Conservation (phyloP, 2,329 filamentous ascomycete genomes). For the Aureobasidium sp. region DNA sequence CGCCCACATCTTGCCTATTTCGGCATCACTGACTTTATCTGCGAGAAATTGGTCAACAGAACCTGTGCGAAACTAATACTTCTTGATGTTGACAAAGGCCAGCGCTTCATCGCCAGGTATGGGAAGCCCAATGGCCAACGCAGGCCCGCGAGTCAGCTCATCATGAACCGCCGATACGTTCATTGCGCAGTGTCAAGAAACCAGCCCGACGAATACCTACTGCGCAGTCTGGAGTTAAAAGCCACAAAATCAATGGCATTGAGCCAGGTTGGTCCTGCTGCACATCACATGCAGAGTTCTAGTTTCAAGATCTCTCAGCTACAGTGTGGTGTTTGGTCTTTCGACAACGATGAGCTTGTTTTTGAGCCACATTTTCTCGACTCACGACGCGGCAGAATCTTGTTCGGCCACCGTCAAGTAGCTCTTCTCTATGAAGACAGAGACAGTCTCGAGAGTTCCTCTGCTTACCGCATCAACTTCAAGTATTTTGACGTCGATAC, state of each 20-base stretch:
- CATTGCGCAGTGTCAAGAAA: slow-evolving; percentile 19
- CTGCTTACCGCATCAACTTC: slow-evolving; percentile 34
- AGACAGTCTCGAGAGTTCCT: slow-evolving; percentile 12
- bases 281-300: slow-evolving; percentile 17
- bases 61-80: slow-evolving; percentile 42
- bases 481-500: slow-evolving; percentile 37
- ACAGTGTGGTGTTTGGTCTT: slow-evolving; percentile 41
- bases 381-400: slow-evolving; percentile 33
- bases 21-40: slow-evolving; percentile 37
- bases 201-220: slow-evolving; percentile 20
- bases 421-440: slow-evolving; percentile 23
- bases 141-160: slow-evolving; percentile 9
- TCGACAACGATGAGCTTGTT: slow-evolving; percentile 30
- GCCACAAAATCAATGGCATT: slow-evolving; percentile 17
- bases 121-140: slow-evolving; percentile 22
- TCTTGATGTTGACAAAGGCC: slow-evolving; percentile 33
- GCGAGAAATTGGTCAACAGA: slow-evolving; percentile 38
- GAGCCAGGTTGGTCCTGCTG: not conserved
- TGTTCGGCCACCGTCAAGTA: slow-evolving; percentile 25
- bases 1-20: slow-evolving; percentile 32
- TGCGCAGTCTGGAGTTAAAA: slow-evolving; percentile 23
- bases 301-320: slow-evolving; percentile 30
- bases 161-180: slow-evolving; percentile 19
- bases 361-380: slow-evolving; percentile 39
- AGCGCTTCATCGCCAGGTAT: slow-evolving; percentile 37